Evolutionary conservation across 2,329 filamentous ascomycete species (phyloP).

Genomic region (Hypoxylon sp.): DNA sequence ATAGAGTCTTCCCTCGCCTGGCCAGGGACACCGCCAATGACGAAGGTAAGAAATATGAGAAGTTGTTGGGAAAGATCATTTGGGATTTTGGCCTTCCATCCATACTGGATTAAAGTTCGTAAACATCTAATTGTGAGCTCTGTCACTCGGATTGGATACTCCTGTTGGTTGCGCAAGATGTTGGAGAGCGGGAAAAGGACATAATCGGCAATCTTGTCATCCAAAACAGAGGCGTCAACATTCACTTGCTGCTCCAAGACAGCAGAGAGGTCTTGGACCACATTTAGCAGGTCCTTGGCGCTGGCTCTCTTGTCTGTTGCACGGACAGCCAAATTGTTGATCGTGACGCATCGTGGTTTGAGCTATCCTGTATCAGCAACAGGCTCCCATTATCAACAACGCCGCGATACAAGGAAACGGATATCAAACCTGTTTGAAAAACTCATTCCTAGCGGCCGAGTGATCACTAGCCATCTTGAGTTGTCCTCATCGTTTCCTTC

Average conservation of each 20-base stretch:
- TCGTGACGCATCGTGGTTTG: conserved; percentile 72
- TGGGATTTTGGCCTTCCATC: conserved; percentile 81
- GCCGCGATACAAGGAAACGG: conserved; percentile 6
- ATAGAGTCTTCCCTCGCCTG: conserved; percentile 61
- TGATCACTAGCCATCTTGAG: conserved; percentile 46
- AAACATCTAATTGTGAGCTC: conserved; percentile 84
- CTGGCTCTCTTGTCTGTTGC: conserved; percentile 59
- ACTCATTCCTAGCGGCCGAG: conserved; percentile 48
- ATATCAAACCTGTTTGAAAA: conserved; percentile 51
- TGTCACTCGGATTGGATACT: conserved; percentile 77
- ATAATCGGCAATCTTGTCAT: conserved; percentile 91
- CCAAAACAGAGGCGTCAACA: conserved; percentile 67
- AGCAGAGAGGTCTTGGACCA: conserved; percentile 60
- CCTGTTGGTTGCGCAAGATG: conserved; percentile 81
- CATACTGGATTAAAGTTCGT: conserved; percentile 77
- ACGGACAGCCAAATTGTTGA: conserved; percentile 69
- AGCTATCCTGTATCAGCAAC: conserved; percentile 59
- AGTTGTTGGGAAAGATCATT: conserved; percentile 84
- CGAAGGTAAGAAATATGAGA: conserved; percentile 84
- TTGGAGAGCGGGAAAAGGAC: conserved; percentile 93
- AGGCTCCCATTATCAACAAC: conserved; percentile 1
- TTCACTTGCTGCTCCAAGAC: conserved; percentile 62
- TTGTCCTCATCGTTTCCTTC: conserved; percentile 28
- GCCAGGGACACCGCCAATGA: conserved; percentile 79
- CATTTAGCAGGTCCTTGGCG: conserved; percentile 60